Evolutionary conservation across 495 filamentous ascomycete species (phyloP).

Genomic region (Aspergillus indologenus): DNA sequence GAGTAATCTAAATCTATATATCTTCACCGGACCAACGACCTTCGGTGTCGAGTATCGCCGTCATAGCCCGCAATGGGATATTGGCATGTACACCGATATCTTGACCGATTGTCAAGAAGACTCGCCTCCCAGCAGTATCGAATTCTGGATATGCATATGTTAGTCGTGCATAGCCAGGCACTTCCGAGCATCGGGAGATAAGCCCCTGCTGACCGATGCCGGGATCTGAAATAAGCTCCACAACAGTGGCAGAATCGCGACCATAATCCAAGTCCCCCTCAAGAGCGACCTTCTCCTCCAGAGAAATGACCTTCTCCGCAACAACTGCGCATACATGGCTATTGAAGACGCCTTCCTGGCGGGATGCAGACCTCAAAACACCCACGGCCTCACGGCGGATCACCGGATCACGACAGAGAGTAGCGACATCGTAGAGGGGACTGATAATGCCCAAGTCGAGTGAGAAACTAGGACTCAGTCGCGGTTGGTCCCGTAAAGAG

Average conservation of each 20-base stretch:
- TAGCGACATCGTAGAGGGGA: slow-evolving; percentile 55
- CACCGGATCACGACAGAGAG: slow-evolving; percentile 54
- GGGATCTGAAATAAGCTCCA: neutral
- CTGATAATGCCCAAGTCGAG: slow-evolving; percentile 48
- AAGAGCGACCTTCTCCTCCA: slow-evolving; percentile 45
- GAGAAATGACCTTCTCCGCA: slow-evolving; percentile 50
- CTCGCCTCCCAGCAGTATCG: slow-evolving; percentile 6
- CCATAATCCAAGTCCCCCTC: neutral
- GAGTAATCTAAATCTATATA: neutral
- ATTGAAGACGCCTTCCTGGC: slow-evolving; percentile 65
- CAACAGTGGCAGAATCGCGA: neutral
- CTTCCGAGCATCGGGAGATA: slow-evolving; percentile 6
- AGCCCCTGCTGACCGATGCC: neutral
- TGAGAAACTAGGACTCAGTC: slow-evolving; percentile 17
- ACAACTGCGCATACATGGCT: slow-evolving; percentile 53
- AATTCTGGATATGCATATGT: slow-evolving; percentile 17
- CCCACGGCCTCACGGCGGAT: slow-evolving; percentile 55
- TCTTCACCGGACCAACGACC: neutral
- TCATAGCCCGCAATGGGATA: slow-evolving; percentile 14
- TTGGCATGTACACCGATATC: slow-evolving; percentile 7
- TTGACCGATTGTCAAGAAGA: slow-evolving; percentile 16
- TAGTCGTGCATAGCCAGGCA: slow-evolving; percentile 16
- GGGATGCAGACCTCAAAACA: slow-evolving; percentile 48
- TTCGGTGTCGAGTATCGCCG: slow-evolving; percentile 12
- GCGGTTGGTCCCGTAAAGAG: neutral